Conservation (phyloP, 2,329 filamentous ascomycete genomes). For the Diplodia seriata region DNA sequence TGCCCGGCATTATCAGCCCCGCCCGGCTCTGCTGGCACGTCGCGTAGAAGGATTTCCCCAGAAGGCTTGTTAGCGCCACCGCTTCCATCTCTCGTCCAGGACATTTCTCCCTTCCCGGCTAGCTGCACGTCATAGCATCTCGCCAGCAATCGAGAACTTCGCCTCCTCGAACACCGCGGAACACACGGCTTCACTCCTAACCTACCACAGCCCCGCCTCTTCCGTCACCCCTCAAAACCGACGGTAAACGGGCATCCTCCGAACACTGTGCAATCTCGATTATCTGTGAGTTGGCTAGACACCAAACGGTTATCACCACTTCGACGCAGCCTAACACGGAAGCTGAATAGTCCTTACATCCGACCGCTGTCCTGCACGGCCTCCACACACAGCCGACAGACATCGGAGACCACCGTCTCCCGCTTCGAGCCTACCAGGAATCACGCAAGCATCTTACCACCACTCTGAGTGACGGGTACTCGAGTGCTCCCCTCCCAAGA, state of each 20-base stretch:
- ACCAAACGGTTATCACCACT: conserved; percentile 2
- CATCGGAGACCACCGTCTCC: conserved; percentile 17
- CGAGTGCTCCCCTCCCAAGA: not conserved
- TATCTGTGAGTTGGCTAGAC: not conserved
- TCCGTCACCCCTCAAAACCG: not conserved
- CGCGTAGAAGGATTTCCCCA: conserved; percentile 26
- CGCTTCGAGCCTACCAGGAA: not conserved
- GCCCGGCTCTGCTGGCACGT: conserved; percentile 15
- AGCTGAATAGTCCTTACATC: not conserved
- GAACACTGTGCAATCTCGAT: conserved; percentile 17
- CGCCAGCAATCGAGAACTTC: conserved; percentile 1
- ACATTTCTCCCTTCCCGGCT: conserved; percentile 3
- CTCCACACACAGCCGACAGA: not conserved
- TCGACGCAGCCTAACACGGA: conserved; percentile 8
- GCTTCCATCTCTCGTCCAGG: not conserved
- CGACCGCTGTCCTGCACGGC: not conserved
- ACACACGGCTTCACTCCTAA: not conserved
- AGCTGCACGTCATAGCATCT: not conserved
- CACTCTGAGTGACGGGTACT: conserved; percentile 8
- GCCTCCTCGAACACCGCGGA: conserved; percentile 17
- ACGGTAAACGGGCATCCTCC: not conserved
- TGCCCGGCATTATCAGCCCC: conserved; percentile 23
- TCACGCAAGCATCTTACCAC: not conserved
- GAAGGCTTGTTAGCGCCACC: conserved; percentile 30
- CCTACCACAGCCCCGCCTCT: not conserved